Conservation (phyloP, 169 alveolate genomes). For the Sarcocystis neurona region DNA sequence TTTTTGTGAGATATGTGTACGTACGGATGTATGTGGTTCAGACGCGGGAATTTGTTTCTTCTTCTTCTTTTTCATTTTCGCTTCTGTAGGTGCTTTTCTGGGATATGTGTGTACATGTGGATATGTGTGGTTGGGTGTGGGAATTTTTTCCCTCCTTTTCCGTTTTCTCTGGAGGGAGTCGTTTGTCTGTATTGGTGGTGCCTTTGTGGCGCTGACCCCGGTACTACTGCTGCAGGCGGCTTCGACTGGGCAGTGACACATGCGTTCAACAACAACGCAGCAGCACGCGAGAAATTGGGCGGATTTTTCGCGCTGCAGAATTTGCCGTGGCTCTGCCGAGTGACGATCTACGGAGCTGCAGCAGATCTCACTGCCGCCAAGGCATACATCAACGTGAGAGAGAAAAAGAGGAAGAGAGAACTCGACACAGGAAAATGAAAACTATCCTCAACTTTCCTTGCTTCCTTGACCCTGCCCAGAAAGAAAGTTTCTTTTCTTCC, state of each 20-base stretch:
- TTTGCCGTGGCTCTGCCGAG: slow-evolving; percentile 61
- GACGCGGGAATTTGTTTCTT: too few species aligned
- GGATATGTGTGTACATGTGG: neutral
- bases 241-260: slow-evolving; percentile 47
- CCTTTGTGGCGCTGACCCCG: neutral
- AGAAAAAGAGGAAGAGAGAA: too few species aligned
- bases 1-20: too few species aligned
- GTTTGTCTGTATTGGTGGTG: neutral
- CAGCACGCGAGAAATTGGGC: neutral
- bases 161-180: neutral
- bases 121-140: neutral
- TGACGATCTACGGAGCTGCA: slow-evolving; percentile 16
- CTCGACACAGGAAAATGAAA: too few species aligned
- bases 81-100: neutral
- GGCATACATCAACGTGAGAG: slow-evolving; percentile 21
- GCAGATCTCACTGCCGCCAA: slow-evolving; percentile 39
- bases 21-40: too few species aligned
- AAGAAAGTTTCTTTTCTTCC: too few species aligned
- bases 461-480: too few species aligned
- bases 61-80: neutral
- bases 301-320: slow-evolving; percentile 57
- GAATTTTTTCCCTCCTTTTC: neutral
- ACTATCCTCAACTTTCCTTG: too few species aligned
- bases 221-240: slow-evolving; percentile 31
- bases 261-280: slow-evolving; percentile 9